Evolutionary conservation across 345 rosid genomes (phyloP).

Genomic region (Citrus australasica): DNA sequence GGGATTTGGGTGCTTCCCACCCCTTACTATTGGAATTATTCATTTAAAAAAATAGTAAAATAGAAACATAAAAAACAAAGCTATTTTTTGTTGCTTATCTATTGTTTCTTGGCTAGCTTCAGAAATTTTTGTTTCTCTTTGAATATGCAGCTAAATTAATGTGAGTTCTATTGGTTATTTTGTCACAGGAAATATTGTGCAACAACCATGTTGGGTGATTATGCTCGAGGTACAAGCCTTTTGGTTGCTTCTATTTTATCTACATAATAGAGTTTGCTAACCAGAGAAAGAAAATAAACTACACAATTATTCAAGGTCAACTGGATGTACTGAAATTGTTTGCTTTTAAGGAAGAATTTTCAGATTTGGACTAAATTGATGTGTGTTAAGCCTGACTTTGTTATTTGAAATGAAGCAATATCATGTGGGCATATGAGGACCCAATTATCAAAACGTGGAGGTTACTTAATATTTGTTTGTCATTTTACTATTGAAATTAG

Average conservation of each 20-base stretch:
- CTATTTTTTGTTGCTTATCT: not conserved
- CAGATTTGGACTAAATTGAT: not conserved
- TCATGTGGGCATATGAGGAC: not conserved
- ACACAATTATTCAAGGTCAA: not conserved
- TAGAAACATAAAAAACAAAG: too few relatives aligned
- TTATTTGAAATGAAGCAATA: constrained; percentile 6
- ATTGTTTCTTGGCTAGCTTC: constrained; percentile 6
- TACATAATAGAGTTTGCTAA: not conserved
- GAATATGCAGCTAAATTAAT: not conserved
- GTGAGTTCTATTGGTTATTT: constrained; percentile 9
- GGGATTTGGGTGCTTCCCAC: not conserved
- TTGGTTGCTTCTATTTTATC: not conserved
- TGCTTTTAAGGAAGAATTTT: not conserved
- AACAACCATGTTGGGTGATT: constrained; percentile 93
- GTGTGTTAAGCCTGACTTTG: not conserved
- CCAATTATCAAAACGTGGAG: not conserved
- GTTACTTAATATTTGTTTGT: not conserved
- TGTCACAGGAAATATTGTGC: constrained; percentile 56
- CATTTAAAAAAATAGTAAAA: too few relatives aligned
- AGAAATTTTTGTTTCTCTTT: constrained; percentile 4
- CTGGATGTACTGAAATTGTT: not conserved
- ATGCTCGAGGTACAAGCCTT: constrained; percentile 79
- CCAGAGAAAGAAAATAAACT: constrained; percentile 2
- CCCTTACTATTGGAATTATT: not conserved
- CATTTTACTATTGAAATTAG: not conserved